Evolutionary conservation across 2,329 filamentous ascomycete genomes (phyloP), one percentile per base, ranked within the genome.

Genomic region (Coniochaeta sp.): DNA sequence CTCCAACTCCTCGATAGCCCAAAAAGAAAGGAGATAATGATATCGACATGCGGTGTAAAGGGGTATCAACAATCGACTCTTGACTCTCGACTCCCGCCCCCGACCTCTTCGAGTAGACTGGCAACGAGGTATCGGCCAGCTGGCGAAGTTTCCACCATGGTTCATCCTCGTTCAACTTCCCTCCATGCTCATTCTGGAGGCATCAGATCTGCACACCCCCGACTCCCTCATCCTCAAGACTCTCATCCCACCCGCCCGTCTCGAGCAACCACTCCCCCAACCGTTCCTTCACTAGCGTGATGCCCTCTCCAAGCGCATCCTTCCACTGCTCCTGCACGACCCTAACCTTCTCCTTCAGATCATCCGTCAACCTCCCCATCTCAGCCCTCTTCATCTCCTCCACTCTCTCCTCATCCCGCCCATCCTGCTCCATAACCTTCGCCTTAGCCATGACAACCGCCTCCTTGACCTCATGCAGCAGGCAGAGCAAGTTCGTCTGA

Each of bases 291-390:
- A 93, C 87, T 17, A 79, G 82, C 62, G 83, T 84, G 66, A 98
- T 81, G 60, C 87, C 85, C 63, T 87, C 86, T 0, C 93, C 93
- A n/a, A 98, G 78, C 6, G 90, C 92, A 68, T 91, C 90, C 38
- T 83, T 80, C 93, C 95, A 98, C 74, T 96, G 91, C 59, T 91
- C 89, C 74, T 96, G 92, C 36, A 98, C 90, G 64, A 93, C 85
- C 34, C 88, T 85, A 1, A 97, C 95, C 74, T 96, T 96, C 69
- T 97, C 93, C 76, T 98, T 95, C 65, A 98, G 74, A 69, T 97
- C 93, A 57, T 88, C 86, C 7, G 92, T 96, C 69, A 97, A 74
- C 60, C 83, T 76, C 38, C 78, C 76, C 68, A 89, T 89, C 73
- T 96, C 90, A 57, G 82, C 81, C n/a, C 76, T 75, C 59, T 84